Base-by-base conservation (phyloP, 192 early-diverging fungal genomes). In the Coemansia sp. region DNA sequence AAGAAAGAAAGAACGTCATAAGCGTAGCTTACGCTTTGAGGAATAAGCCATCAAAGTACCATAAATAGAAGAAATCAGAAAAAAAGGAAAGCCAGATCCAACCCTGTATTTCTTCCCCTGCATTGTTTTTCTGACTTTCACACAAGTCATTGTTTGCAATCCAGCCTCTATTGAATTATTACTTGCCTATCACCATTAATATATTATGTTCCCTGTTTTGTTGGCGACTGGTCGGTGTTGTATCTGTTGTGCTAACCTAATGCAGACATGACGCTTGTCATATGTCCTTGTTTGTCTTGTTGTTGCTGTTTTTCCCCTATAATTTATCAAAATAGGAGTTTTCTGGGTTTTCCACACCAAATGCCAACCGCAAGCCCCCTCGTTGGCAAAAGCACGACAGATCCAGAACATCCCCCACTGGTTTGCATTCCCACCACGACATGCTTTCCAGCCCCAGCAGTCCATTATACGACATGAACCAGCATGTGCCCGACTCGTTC, bases 341-440 rank as follows among this genome's bases (percentile, higher is more conserved):
- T 12, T 64, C 68, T 43, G 80, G 68, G 19, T 54, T 77, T 48
- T 68, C 76, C 43, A 83, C 80, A 19, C 80, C 80, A 0, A 64
- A 65, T 2, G 80, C 69, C 46, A 66, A 64, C 55, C 80, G 80
- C 54, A 62, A 47, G 58, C 66, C 63, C 15, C 26, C 74, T 26
- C 71, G 76, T 18, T 62, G 72, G 47, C 66, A 49, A 51, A 49
- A 75, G 40, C 57, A 59, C 21, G 36, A 66, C 4, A 47, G 59
- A 26, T 41, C 61, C 19, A 47, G 61, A 10, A 48, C 65, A 13
- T 54, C 68, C 36, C 72, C 68, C 4, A 39, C 49, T 6, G 59
- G 19, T 7, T 19, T 12, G 12, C 37, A 26, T 22, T 62, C 62
- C 39, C 10, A 15, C 5, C 67, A 63, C 51, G 71, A 66, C 18